Conservation (phyloP, 2,329 filamentous ascomycete genomes). For the Diaporthe amygdali region DNA sequence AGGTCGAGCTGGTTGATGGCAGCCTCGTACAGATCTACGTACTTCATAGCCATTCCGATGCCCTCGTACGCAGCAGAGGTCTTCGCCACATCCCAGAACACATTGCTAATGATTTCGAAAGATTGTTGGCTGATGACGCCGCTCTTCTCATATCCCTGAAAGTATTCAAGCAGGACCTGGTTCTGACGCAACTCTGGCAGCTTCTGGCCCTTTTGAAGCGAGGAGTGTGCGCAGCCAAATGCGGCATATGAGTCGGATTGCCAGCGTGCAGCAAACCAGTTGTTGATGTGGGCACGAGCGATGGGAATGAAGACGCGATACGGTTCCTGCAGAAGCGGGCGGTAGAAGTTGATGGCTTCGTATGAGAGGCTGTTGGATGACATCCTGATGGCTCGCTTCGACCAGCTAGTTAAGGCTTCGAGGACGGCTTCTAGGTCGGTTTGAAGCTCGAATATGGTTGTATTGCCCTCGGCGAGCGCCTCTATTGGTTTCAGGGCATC, state of each 20-base stretch:
- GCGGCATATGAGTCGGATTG: no score
- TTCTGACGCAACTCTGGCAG: slow-evolving; percentile 19
- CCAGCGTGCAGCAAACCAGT: slow-evolving; percentile 9
- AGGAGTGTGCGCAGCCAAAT: slow-evolving; percentile 8
- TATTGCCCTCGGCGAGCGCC: no score
- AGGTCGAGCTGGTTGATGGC: slow-evolving; percentile 9
- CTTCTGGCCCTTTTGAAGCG: neutral
- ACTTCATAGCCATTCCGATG: slow-evolving; percentile 21
- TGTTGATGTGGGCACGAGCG: slow-evolving; percentile 18
- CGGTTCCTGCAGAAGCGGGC: slow-evolving; percentile 8
- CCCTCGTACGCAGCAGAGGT: neutral
- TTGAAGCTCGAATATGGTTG: no score
- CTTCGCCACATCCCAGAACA: slow-evolving; percentile 22
- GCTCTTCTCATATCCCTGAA: neutral
- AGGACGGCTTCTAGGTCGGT: no score
- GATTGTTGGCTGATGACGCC: neutral
- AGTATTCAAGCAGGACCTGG: neutral
- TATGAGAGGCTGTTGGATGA: neutral
- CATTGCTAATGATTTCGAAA: slow-evolving; percentile 13
- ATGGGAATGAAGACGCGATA: slow-evolving; percentile 7
- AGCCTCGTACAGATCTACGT: neutral
- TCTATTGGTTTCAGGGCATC: no score
- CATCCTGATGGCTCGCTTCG: slow-evolving; percentile 5
- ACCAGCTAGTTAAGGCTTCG: neutral
- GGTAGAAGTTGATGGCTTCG: slow-evolving; percentile 7